These are phyloP conservation scores for Globisporangium echinulatum DNA, from an alignment of 352 stramenopile species.

Conservation along the genomic window DNA sequence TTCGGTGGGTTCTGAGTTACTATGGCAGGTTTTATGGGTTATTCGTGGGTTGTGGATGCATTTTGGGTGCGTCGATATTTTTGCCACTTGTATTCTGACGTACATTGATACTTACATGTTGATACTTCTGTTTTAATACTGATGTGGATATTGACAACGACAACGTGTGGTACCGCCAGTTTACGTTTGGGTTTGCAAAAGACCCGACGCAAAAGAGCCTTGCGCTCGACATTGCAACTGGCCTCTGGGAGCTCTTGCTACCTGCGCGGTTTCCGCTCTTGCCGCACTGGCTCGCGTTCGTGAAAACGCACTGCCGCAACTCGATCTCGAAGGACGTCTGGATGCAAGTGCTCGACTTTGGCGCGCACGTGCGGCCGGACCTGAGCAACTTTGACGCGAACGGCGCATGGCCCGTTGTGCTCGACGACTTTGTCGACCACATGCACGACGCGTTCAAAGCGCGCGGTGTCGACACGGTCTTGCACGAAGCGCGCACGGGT, in stretches of 20 bases:
- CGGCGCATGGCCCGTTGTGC: slow-evolving; percentile 76
- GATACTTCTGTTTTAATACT: not conserved
- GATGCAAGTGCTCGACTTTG: slow-evolving; percentile 84
- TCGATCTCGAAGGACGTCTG: slow-evolving; percentile 82
- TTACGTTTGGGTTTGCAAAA: slow-evolving; percentile 80
- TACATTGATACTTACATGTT: too few relatives aligned
- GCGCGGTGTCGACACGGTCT: slow-evolving; percentile 30
- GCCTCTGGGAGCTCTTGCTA: slow-evolving; percentile 70
- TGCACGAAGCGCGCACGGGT: slow-evolving; percentile 22
- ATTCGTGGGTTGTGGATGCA: too few relatives aligned
- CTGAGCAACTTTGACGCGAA: slow-evolving; percentile 87
- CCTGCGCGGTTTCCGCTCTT: slow-evolving; percentile 55
- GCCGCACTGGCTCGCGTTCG: slow-evolving; percentile 64
- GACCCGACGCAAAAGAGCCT: slow-evolving; percentile 81
- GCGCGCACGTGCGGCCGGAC: slow-evolving; percentile 53
- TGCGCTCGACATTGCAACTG: slow-evolving; percentile 57
- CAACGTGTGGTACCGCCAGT: slow-evolving; percentile 44
- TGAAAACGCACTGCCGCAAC: slow-evolving; percentile 57
- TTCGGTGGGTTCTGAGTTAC: slow-evolving; percentile 44
- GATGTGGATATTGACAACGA: too few relatives aligned
- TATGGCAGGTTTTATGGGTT: too few relatives aligned
- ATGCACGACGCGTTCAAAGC: slow-evolving; percentile 49
- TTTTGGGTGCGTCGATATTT: too few relatives aligned
- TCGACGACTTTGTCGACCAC: slow-evolving; percentile 78
- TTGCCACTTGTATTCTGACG: too few relatives aligned